Base-by-base conservation (phyloP, 2,329 filamentous ascomycete genomes). In the Fusarium nanum region DNA sequence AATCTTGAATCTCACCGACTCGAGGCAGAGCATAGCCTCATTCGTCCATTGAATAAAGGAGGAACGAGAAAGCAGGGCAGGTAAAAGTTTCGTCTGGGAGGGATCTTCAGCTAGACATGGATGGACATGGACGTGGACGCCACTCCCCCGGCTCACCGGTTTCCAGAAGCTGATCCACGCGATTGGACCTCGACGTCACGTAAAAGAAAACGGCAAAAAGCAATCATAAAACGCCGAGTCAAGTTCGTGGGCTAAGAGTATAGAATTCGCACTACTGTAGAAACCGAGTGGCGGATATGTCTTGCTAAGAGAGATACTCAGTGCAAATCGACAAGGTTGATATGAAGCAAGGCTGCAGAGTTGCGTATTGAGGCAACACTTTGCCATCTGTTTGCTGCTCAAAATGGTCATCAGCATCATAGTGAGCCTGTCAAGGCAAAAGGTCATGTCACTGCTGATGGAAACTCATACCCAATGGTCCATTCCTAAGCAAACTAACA, bases 71-170 rank as follows among this genome's bases (percentile, higher is more conserved):
- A 23, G n/a, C 28, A 64, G 12, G 45, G 37, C 44, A 42, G 32
- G 20, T 12, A 46, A 57, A 22, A 27, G n/a, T 46, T 48, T 34
- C 60, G 41, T 23, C 41, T 44, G 41, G 22, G 14, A 40, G 44
- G 40, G 34, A 49, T 60, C 55, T 28, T 49, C 37, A 41, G 48
- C 62, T 42, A 22, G 25, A 27, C 32, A 37, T 37, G 41, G 53
- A n/a, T 37, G 41, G 47, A 18, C 23, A 27, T 42, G 63, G 61
- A 66, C 32, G 16, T 28, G 42, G 37, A 66, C 60, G 46, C 60
- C 41, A 53, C 46, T 53, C 7, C 54, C 52, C 63, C 30, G 56
- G 55, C 63, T 67, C 63, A 66, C 63, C 63, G 63, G 63, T 66
- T 61, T 61, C 62, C 37, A 61, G 63, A 67, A 67, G 55, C 48